These are phyloP conservation scores for Hypoxylon sp. DNA, from an alignment of 2,329 filamentous ascomycete genomes.

Conservation along the genomic window DNA sequence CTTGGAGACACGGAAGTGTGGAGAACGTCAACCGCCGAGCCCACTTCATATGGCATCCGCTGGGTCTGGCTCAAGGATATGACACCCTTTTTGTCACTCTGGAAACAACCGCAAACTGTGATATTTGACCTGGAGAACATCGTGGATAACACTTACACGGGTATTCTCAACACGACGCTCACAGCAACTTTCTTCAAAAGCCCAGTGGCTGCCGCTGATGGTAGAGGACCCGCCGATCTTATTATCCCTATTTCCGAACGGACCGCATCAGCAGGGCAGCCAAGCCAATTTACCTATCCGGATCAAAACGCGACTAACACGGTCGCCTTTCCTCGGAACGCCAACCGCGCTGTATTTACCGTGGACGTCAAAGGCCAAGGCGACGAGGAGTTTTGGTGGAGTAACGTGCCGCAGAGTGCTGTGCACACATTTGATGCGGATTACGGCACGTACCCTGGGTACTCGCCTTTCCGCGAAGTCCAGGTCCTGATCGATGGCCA, in stretches of 20 bases:
- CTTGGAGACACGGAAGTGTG: conserved; percentile 85
- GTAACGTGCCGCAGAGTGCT: conserved; percentile 77
- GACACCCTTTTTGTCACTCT: conserved; percentile 78
- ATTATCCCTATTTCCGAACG: conserved; percentile 77
- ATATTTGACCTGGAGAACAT: conserved; percentile 87
- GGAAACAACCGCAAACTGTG: conserved; percentile 77
- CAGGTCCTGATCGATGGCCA: conserved; percentile 81
- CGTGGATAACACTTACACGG: conserved; percentile 79
- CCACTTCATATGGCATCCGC: conserved; percentile 75
- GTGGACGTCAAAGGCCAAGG: conserved; percentile 84
- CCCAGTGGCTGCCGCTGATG: conserved; percentile 55
- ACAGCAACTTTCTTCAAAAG: conserved; percentile 79
- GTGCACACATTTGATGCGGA: conserved; percentile 70
- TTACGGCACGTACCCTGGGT: conserved; percentile 73
- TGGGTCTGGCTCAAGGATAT: conserved; percentile 87
- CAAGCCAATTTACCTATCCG: conserved; percentile 79
- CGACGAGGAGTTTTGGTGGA: conserved; percentile 89
- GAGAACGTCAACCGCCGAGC: conserved; percentile 86
- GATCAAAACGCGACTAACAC: conserved; percentile 71
- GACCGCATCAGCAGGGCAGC: conserved; percentile 63
- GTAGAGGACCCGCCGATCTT: conserved; percentile 68
- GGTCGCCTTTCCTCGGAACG: conserved; percentile 75
- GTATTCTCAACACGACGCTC: conserved; percentile 79
- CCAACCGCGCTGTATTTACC: conserved; percentile 78
- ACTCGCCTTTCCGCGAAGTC: conserved; percentile 82